Conservation (phyloP, 1,284 basidiomycete genomes). For the Xerocomus cyaneibrunnescens region DNA sequence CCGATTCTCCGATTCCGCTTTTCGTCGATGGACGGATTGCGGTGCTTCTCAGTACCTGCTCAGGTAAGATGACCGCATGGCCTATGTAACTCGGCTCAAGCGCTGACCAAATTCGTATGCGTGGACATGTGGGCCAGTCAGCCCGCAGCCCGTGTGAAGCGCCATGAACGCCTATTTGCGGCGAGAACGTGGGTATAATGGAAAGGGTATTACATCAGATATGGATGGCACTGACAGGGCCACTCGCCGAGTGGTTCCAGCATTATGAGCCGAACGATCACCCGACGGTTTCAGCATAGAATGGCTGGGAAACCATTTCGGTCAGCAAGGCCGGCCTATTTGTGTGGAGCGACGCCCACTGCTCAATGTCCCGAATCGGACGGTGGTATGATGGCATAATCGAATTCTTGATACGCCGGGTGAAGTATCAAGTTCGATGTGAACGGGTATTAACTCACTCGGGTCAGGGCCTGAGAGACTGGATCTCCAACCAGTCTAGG, state of each 20-base stretch:
- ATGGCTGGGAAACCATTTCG: background rate
- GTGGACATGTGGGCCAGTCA: background rate
- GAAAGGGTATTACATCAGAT: background rate
- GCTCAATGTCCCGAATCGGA: background rate
- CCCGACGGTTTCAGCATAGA: background rate
- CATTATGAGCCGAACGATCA: background rate
- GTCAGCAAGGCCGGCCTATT: background rate
- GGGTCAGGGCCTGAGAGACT: background rate
- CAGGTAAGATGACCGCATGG: background rate
- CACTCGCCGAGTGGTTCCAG: background rate
- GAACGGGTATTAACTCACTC: background rate
- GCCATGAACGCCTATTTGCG: background rate
- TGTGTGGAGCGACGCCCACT: background rate
- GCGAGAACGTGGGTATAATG: background rate
- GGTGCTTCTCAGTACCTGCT: background rate
- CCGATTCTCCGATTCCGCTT: conserved; percentile 8
- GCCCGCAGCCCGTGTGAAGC: background rate
- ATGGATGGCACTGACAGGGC: background rate
- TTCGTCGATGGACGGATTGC: conserved; percentile 16
- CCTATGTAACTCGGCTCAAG: background rate
- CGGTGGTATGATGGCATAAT: conserved; percentile 1
- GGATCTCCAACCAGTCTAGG: background rate
- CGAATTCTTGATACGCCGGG: background rate
- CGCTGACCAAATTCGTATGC: background rate
- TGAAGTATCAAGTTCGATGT: background rate